A percentile compares a stretch with the other conserved stretches of the same genome.
Evolutionary conservation across 2,329 filamentous ascomycete genomes (phyloP).

Genomic region (Beauveria medogensis): DNA sequence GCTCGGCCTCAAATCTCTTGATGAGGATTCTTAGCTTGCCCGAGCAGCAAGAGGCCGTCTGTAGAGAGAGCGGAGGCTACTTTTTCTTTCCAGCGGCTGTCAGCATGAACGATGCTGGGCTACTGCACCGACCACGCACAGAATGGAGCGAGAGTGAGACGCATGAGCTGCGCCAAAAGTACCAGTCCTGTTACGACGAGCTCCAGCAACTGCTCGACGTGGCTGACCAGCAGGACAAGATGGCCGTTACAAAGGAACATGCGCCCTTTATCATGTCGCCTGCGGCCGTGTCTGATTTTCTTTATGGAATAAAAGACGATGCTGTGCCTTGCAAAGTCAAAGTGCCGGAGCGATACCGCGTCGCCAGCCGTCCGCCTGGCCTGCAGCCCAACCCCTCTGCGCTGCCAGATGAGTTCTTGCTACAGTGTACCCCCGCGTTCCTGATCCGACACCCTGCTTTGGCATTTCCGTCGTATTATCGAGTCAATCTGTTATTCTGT

Average conservation of each 20-base stretch:
- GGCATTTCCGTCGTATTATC: conserved; percentile 25
- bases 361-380: background rate
- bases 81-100: background rate
- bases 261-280: background rate
- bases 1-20: background rate
- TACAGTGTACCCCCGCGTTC: conserved; percentile 24
- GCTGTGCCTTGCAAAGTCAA: background rate
- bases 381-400: conserved; percentile 22
- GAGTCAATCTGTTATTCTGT: background rate
- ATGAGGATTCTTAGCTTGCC: background rate
- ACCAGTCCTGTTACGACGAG: background rate
- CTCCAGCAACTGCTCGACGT: background rate
- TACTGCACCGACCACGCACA: background rate
- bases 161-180: background rate
- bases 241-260: background rate
- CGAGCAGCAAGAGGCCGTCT: background rate
- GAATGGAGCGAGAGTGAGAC: background rate
- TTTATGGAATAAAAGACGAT: background rate
- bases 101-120: background rate
- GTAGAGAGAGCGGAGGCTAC: background rate
- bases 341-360: background rate
- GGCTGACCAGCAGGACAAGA: background rate
- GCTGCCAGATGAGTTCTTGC: conserved; percentile 27
- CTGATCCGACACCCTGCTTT: conserved; percentile 32
- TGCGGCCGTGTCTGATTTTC: background rate